Percentiles rank a stretch among this genome's conserved stretches.
phyloP scores from a whole-genome alignment of 2,329 filamentous ascomycete genomes.

The Phoma herbarum region DNA sequence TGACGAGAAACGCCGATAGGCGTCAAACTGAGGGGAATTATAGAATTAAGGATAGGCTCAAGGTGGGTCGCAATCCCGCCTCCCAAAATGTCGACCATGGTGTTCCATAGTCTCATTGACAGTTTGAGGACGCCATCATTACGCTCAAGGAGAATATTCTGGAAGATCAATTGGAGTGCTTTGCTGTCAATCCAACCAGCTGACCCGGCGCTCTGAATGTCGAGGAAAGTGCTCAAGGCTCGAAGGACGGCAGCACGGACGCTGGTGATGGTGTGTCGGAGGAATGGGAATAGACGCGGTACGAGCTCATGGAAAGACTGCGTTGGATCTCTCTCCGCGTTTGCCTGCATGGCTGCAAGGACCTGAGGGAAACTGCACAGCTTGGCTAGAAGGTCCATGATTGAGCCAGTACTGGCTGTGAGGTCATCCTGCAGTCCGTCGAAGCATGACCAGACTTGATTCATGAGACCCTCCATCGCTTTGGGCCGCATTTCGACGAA shows the following conservation, averaged over 20 bases:
- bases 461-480: slow-evolving; percentile 82
- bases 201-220: slow-evolving; percentile 79
- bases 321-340: slow-evolving; percentile 78
- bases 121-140: slow-evolving; percentile 83
- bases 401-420: slow-evolving; percentile 95
- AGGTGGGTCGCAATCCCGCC: slow-evolving; percentile 77
- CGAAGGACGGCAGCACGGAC: slow-evolving; percentile 93
- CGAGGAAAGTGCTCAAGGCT: slow-evolving; percentile 90
- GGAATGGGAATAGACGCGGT: slow-evolving; percentile 91
- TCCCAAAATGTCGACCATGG: slow-evolving; percentile 75
- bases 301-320: slow-evolving; percentile 93
- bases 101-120: slow-evolving; percentile 87
- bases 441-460: slow-evolving; percentile 96
- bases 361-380: slow-evolving; percentile 95
- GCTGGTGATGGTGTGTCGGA: slow-evolving; percentile 95
- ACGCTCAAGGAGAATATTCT: slow-evolving; percentile 93
- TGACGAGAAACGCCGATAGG: slow-evolving; percentile 92
- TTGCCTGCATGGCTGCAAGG: slow-evolving; percentile 89
- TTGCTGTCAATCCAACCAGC: slow-evolving; percentile 93
- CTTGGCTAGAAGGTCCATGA: slow-evolving; percentile 97
- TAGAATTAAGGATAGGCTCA: slow-evolving; percentile 75
- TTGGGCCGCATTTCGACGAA: slow-evolving; percentile 85
- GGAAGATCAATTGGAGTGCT: slow-evolving; percentile 87
- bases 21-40: slow-evolving; percentile 85
- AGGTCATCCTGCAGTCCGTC: slow-evolving; percentile 97